Evolutionary conservation across 208 protist species (phyloP).

Genomic region (Angomonas ambiguus): DNA sequence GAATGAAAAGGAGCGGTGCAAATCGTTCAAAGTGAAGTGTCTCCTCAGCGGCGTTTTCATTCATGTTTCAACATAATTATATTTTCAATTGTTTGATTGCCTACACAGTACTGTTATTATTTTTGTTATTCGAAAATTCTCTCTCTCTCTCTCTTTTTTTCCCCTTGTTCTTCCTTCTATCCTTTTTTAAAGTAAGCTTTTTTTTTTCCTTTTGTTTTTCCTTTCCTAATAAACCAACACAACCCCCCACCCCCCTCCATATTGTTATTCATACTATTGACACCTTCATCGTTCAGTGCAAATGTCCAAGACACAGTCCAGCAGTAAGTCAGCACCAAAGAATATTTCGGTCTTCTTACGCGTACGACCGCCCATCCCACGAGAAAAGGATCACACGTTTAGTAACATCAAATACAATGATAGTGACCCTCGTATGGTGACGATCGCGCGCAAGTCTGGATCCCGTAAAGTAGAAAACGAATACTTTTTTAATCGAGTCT

Average conservation of each 20-base stretch:
- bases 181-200: constrained; percentile 2
- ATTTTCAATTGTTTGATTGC: no score
- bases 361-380: constrained; percentile 63
- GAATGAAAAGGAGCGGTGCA: no score
- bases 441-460: constrained; percentile 42
- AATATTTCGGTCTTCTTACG: constrained; percentile 86
- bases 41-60: constrained; percentile 3
- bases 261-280: background rate
- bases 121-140: background rate
- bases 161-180: background rate
- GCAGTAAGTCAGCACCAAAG: constrained; percentile 63
- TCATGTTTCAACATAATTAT: background rate
- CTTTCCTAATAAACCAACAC: no score
- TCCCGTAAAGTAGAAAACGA: constrained; percentile 33
- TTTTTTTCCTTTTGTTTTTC: constrained; percentile 6
- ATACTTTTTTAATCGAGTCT: constrained; percentile 77
- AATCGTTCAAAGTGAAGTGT: no score
- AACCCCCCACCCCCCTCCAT: background rate
- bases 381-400: constrained; percentile 69
- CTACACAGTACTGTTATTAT: background rate
- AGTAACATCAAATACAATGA: constrained; percentile 67
- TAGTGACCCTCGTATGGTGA: constrained; percentile 35
- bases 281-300: background rate
- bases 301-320: constrained; percentile 42
- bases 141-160: background rate